Percentiles rank a stretch among this genome's conserved stretches.
Conservation (phyloP, 2,329 filamentous ascomycete genomes). For the Fonsecaea multimorphosa region DNA sequence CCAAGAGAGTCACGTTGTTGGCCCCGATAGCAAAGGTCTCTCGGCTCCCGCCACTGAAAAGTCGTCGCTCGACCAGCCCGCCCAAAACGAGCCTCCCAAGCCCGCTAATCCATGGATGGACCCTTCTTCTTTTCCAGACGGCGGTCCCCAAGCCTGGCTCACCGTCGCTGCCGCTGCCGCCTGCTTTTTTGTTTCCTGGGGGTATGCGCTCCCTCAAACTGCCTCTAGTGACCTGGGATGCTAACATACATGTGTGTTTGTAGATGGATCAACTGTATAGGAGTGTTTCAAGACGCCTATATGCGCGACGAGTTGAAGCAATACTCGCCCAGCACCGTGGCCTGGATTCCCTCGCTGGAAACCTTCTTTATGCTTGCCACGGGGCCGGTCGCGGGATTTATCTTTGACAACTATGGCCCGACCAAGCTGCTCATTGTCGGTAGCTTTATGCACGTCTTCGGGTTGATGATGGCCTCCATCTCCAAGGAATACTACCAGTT, state of each 20-base stretch:
- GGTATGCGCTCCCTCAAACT: constrained; percentile 54
- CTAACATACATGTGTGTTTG: constrained; percentile 28
- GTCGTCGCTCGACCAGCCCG: constrained; percentile 23
- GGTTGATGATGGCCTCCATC: constrained; percentile 64
- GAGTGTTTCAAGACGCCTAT: constrained; percentile 66
- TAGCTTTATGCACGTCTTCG: constrained; percentile 62
- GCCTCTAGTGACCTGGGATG: background rate
- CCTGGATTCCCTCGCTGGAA: constrained; percentile 67
- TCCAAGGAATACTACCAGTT: constrained; percentile 63
- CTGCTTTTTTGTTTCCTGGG: constrained; percentile 58
- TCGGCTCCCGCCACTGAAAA: constrained; percentile 10
- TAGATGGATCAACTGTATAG: constrained; percentile 49
- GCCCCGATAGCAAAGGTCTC: constrained; percentile 6
- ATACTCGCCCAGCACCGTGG: constrained; percentile 61
- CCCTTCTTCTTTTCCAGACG: constrained; percentile 65
- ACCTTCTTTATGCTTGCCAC: constrained; percentile 45
- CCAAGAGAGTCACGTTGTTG: background rate
- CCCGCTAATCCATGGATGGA: constrained; percentile 39
- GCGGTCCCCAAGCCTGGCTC: constrained; percentile 64
- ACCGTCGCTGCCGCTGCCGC: constrained; percentile 59
- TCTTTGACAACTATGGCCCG: constrained; percentile 69
- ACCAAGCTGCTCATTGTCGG: constrained; percentile 59
- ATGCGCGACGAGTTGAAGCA: constrained; percentile 54
- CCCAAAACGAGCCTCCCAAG: constrained; percentile 27
- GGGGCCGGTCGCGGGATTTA: constrained; percentile 67